Conservation (phyloP, 2,329 filamentous ascomycete species). For the Aspergillus brasiliensis region DNA sequence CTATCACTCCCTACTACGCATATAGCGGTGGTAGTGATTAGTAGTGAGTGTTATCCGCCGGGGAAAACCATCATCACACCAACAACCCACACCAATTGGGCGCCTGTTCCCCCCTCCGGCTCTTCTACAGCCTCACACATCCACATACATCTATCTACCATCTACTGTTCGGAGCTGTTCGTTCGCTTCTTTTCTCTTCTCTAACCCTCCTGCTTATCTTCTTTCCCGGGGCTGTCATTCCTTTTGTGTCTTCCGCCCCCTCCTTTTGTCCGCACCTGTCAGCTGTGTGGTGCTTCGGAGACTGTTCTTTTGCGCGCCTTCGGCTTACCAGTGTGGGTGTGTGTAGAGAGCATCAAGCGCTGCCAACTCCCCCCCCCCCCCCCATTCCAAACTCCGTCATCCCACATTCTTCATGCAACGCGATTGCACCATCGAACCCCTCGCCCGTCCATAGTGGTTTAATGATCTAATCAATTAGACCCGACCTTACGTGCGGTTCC, state of each 20-base stretch:
- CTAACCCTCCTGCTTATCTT: constrained; percentile 10
- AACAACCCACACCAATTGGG: neutral
- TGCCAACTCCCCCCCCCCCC: neutral
- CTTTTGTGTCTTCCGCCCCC: constrained; percentile 22
- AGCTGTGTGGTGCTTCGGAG: neutral
- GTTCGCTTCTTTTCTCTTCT: constrained; percentile 9
- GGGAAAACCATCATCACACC: neutral
- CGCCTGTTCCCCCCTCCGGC: neutral
- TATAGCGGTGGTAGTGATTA: too few species aligned
- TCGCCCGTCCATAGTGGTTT: constrained; percentile 9
- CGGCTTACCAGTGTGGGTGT: constrained; percentile 5
- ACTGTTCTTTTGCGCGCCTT: neutral
- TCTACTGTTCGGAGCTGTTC: constrained; percentile 16
- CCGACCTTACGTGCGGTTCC: neutral
- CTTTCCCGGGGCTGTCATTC: constrained; percentile 21
- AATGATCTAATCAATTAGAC: constrained; percentile 17
- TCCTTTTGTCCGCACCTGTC: constrained; percentile 6
- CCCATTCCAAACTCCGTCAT: neutral
- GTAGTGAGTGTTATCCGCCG: neutral
- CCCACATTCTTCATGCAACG: constrained; percentile 12
- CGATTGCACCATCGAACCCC: constrained; percentile 7
- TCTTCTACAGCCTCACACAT: constrained; percentile 1
- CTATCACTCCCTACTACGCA: neutral
- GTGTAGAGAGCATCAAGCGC: constrained; percentile 5
- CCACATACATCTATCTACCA: constrained; percentile 11